phyloP scores from a whole-genome alignment of 2,329 filamentous ascomycete genomes.

The Xylariales sp. region DNA sequence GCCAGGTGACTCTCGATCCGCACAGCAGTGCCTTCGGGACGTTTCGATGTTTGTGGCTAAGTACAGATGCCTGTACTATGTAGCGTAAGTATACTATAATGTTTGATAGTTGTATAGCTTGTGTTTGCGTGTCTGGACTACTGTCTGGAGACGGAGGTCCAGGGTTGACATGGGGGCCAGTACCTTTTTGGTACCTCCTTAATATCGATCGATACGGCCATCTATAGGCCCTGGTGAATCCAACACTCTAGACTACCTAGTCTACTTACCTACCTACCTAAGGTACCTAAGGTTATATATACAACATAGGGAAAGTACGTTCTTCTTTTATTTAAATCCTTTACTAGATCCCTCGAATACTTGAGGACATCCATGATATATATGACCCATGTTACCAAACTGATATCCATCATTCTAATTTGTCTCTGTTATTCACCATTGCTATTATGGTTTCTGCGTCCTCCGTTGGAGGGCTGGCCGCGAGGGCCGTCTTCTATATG shows the following conservation, averaged over 20 bases:
- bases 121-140: background rate
- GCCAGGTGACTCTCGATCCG: constrained; percentile 31
- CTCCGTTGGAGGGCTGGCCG: constrained; percentile 46
- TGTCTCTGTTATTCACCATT: constrained; percentile 5
- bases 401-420: constrained; percentile 31
- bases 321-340: constrained; percentile 27
- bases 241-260: background rate
- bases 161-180: constrained; percentile 17
- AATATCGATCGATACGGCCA: constrained; percentile 16
- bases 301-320: constrained; percentile 20
- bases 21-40: constrained; percentile 11
- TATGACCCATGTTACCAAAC: constrained; percentile 14
- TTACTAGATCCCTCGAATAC: constrained; percentile 8
- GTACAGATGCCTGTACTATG: background rate
- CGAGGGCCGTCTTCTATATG: constrained; percentile 49
- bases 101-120: background rate
- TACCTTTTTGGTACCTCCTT: constrained; percentile 26
- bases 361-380: constrained; percentile 27
- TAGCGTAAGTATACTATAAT: background rate
- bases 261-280: too few species aligned
- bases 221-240: constrained; percentile 3
- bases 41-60: constrained; percentile 7
- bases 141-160: constrained; percentile 6
- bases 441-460: constrained; percentile 50
- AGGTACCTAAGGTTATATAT: background rate